phyloP scores from a whole-genome alignment of 129 eudicot genomes.

The Silybum marianum region DNA sequence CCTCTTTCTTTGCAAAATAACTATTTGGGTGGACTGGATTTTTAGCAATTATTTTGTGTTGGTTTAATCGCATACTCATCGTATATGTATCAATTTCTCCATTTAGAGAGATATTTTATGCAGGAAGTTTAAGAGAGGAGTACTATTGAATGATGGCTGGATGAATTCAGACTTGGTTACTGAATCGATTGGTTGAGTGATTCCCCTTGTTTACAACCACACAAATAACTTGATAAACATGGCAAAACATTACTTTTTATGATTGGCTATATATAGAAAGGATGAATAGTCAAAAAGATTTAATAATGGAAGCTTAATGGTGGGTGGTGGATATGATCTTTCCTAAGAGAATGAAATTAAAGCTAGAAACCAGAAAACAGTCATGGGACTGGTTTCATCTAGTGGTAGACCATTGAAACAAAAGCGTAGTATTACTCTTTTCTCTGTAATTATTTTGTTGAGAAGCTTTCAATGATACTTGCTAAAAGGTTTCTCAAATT shows the following conservation, averaged over 20 bases:
- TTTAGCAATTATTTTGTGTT: no score
- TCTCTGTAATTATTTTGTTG: no score
- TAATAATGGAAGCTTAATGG: conserved; percentile 18
- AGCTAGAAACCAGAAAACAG: conserved; percentile 38
- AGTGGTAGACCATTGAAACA: conserved; percentile 45
- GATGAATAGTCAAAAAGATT: conserved; percentile 13
- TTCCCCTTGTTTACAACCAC: conserved; percentile 1
- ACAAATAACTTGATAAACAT: conserved; percentile 12
- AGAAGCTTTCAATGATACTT: no score
- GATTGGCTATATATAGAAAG: conserved; percentile 16
- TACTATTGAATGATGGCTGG: not conserved
- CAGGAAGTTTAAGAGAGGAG: not conserved
- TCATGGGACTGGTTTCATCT: conserved; percentile 35
- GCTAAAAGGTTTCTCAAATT: no score
- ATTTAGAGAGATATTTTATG: not conserved
- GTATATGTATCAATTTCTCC: not conserved
- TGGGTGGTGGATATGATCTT: conserved; percentile 27
- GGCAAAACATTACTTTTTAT: conserved; percentile 13
- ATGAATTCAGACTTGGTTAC: conserved; percentile 11
- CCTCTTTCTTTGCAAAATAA: no score
- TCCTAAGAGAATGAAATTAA: conserved; percentile 38
- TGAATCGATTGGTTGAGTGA: not conserved
- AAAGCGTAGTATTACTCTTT: no score
- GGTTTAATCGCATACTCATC: no score
- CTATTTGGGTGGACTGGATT: no score